Evolutionary conservation across 108 stramenopile species (phyloP).

Genomic region (Epipyxis sp.): DNA sequence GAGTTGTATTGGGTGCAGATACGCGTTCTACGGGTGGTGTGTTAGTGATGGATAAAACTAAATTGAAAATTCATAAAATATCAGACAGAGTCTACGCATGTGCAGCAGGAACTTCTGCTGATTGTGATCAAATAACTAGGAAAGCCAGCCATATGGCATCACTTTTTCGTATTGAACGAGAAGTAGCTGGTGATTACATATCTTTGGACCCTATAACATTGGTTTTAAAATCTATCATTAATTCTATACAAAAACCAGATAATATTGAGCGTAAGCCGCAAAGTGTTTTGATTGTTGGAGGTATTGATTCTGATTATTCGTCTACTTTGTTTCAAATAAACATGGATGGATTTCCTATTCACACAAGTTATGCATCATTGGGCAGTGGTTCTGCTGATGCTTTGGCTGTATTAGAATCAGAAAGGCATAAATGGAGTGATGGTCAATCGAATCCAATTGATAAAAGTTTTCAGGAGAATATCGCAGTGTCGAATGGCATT

Average conservation of each 20-base stretch:
- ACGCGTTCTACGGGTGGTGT: slow-evolving; percentile 80
- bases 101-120: slow-evolving; percentile 97
- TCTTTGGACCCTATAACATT: neutral
- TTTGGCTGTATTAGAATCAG: slow-evolving; percentile 75
- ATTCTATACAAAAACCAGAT: neutral
- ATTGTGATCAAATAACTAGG: slow-evolving; percentile 47
- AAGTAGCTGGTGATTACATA: neutral
- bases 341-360: neutral
- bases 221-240: neutral
- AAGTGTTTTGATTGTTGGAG: neutral
- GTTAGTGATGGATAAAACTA: slow-evolving; percentile 96
- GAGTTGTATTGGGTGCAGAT: slow-evolving; percentile 63
- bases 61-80: slow-evolving; percentile 97
- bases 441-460: neutral
- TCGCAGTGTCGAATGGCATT: slow-evolving; percentile 82
- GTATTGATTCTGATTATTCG: neutral
- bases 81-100: slow-evolving; percentile 97
- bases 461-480: slow-evolving; percentile 63
- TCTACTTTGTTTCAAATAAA: neutral
- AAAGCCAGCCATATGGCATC: neutral
- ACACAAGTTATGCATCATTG: neutral
- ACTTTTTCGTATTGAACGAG: neutral
- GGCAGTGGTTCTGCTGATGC: slow-evolving; percentile 11
- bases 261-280: neutral
- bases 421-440: neutral